phyloP scores from a whole-genome alignment of 1,139 yeast species.

The Suhomyces guaymorum region DNA sequence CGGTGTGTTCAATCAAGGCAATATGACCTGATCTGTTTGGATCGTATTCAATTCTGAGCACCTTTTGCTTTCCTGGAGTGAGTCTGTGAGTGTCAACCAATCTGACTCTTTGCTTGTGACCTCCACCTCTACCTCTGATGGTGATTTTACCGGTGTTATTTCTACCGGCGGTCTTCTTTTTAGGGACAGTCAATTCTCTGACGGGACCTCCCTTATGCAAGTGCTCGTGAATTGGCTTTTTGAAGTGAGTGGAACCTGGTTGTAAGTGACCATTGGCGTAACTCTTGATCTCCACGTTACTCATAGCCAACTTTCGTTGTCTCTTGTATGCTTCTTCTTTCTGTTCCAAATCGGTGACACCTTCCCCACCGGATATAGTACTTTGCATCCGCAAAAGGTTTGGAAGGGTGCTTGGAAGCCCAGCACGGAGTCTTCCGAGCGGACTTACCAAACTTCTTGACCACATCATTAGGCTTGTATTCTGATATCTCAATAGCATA shows the following conservation, averaged over 20 bases:
- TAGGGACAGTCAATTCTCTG: slow-evolving; percentile 70
- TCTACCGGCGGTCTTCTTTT: slow-evolving; percentile 82
- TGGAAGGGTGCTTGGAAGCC: slow-evolving; percentile 4
- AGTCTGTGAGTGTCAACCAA: slow-evolving; percentile 74
- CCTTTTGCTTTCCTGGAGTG: slow-evolving; percentile 72
- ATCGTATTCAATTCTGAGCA: slow-evolving; percentile 89
- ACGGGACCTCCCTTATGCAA: slow-evolving; percentile 85
- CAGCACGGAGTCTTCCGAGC: slow-evolving; percentile 7
- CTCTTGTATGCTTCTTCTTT: slow-evolving; percentile 73
- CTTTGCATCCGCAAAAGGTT: slow-evolving; percentile 9
- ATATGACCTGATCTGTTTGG: slow-evolving; percentile 95
- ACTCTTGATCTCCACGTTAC: slow-evolving; percentile 68
- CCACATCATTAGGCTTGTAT: slow-evolving; percentile 5
- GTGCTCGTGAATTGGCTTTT: slow-evolving; percentile 84
- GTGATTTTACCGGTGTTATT: slow-evolving; percentile 87
- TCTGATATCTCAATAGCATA: not conserved
- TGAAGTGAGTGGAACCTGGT: slow-evolving; percentile 88
- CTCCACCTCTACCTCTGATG: slow-evolving; percentile 96
- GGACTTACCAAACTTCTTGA: slow-evolving; percentile 11
- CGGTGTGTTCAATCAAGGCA: slow-evolving; percentile 73
- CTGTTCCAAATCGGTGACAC: slow-evolving; percentile 70
- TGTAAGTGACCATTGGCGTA: slow-evolving; percentile 72
- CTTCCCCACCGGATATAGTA: slow-evolving; percentile 1
- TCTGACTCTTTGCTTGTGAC: slow-evolving; percentile 86
- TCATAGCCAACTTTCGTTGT: slow-evolving; percentile 72